Base-by-base conservation (phyloP, 2,329 filamentous ascomycete species). In the Calonectria montana region DNA sequence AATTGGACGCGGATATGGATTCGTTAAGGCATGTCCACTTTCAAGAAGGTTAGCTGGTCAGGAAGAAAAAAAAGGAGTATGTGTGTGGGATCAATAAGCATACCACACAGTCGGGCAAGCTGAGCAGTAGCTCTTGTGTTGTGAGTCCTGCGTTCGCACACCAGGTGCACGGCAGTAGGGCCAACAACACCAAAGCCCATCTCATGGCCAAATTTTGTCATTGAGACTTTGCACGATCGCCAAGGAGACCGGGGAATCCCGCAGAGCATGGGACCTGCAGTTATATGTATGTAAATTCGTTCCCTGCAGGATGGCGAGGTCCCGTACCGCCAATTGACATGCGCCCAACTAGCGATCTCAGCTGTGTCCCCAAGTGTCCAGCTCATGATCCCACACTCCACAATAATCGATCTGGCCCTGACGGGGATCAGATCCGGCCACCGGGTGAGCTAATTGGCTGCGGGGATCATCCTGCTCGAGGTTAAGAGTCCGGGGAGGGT, bases 151-250 rank as follows among this genome's bases (percentile, higher is more conserved):
- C 74, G 6, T 61, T 55, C 23, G 65, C 61, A 39, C 41, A 70
- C 57, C 68, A 62, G 53, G 41, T 65, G 39, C 55, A 72, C 23
- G 74, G 76, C 73, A 77, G 39, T 48, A 79, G 43, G 41, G 63
- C 69, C 61, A 73, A 64, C 37, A 79, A 25, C n/a, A 79, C 71
- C 72, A 77, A 48, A 63, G 61, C 68, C 77, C 77, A 79, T 72
- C 72, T 79, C 77, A 79, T 78, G 39, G 57, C 73, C 73, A 73
- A 73, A 12, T 29, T 45, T 25, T 53, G 41, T 25, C 50, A 48
- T 57, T 41, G 41, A 47, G 66, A 64, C 31, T 27, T 35, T 67
- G 31, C 31, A 65, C 70, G 66, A 75, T 50, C 16, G 57, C 27
- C 69, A 43, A 67, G 53, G 70, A 39, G 53, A 55, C 55, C 53